Evolutionary conservation across 1,284 basidiomycete genomes (phyloP).

Genomic region (Sphagnurus paluster): DNA sequence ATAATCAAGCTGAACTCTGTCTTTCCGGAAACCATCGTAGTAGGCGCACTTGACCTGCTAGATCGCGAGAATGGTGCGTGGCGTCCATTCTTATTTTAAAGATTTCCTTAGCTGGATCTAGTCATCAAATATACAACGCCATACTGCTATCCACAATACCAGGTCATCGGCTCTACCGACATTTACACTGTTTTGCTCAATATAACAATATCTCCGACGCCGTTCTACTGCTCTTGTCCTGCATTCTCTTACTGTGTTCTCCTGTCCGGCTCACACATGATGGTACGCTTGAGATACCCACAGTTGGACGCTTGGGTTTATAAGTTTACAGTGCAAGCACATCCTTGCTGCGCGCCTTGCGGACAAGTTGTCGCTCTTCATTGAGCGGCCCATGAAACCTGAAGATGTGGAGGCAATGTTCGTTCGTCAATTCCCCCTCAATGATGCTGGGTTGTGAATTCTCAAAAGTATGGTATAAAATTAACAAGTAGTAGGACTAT

Average conservation of each 20-base stretch:
- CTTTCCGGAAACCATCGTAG: slow-evolving; percentile 59
- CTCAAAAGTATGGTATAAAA: slow-evolving; percentile 1
- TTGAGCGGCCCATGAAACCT: slow-evolving; percentile 45
- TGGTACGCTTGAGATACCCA: slow-evolving; percentile 44
- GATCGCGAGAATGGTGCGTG: slow-evolving; percentile 61
- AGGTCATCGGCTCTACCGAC: slow-evolving; percentile 64
- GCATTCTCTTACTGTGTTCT: slow-evolving; percentile 67
- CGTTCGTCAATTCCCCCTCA: slow-evolving; percentile 17
- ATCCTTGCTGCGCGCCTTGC: slow-evolving; percentile 66
- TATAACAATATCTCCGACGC: slow-evolving; percentile 38
- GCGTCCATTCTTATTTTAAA: neutral
- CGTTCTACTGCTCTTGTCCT: slow-evolving; percentile 72
- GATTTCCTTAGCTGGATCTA: slow-evolving; percentile 27
- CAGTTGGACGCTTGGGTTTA: neutral
- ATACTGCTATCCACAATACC: slow-evolving; percentile 58
- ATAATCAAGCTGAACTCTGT: slow-evolving; percentile 54
- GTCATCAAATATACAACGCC: slow-evolving; percentile 63
- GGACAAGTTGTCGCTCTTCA: slow-evolving; percentile 47
- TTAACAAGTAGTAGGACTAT: slow-evolving; percentile 1
- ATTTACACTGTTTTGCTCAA: slow-evolving; percentile 62
- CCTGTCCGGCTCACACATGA: slow-evolving; percentile 55
- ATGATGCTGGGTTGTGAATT: neutral
- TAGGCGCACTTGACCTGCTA: slow-evolving; percentile 71
- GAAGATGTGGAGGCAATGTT: slow-evolving; percentile 47
- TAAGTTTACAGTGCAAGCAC: slow-evolving; percentile 66